Evolutionary conservation across 2,329 filamentous ascomycete species (phyloP).

Genomic region (Penicillium thymicola): DNA sequence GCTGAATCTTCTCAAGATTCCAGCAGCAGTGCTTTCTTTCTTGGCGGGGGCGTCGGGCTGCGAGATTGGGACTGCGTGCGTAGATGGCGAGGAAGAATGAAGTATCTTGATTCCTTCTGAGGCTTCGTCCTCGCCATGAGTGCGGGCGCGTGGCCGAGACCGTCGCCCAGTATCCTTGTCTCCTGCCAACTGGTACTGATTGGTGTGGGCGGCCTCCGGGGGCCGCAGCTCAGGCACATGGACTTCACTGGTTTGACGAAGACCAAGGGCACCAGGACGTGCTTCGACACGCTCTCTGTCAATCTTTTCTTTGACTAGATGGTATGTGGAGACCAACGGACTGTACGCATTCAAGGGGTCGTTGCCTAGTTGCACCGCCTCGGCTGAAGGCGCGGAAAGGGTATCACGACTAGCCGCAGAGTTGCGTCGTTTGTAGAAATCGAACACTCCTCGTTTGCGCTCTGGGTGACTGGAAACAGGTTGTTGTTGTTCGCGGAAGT

Average conservation of each 20-base stretch:
- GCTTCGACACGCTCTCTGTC: conserved; percentile 66
- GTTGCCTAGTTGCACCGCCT: conserved; percentile 74
- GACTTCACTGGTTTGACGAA: conserved; percentile 58
- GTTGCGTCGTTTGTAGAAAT: conserved; percentile 94
- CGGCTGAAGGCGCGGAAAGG: conserved; percentile 74
- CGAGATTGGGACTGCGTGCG: conserved; percentile 51
- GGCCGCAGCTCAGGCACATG: conserved; percentile 72
- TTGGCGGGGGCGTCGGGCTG: conserved; percentile 62
- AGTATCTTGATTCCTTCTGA: conserved; percentile 68
- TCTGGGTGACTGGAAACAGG: conserved; percentile 59
- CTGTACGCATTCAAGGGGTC: conserved; percentile 93
- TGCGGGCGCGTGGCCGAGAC: conserved; percentile 79
- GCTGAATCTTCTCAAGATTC: conserved; percentile 83
- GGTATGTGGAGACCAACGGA: conserved; percentile 89
- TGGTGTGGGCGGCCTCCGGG: conserved; percentile 86
- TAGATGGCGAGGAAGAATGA: conserved; percentile 51
- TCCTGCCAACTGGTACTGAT: conserved; percentile 85
- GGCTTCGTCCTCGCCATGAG: conserved; percentile 90
- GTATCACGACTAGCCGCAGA: conserved; percentile 82
- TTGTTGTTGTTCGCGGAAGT: conserved; percentile 69
- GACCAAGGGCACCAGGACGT: conserved; percentile 57
- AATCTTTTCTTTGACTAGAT: conserved; percentile 91
- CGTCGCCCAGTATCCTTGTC: conserved; percentile 82
- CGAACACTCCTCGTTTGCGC: conserved; percentile 86
- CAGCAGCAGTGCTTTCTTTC: conserved; percentile 83